These are phyloP conservation scores for Cladophialophora immunda DNA, from an alignment of 2,329 filamentous ascomycete species.

Conservation along the genomic window DNA sequence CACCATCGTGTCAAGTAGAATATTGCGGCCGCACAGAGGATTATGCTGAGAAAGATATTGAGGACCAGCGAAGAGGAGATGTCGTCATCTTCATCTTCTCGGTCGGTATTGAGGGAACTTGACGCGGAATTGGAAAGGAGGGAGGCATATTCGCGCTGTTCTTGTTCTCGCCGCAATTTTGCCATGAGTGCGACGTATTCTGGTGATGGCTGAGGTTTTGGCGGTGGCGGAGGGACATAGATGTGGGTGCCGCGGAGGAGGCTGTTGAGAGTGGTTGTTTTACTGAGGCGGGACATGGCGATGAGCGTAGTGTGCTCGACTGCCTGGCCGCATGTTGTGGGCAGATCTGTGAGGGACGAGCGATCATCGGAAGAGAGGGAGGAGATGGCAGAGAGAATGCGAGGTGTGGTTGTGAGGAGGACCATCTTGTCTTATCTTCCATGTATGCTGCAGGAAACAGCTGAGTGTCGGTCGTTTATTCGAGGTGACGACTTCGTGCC, in stretches of 20 bases:
- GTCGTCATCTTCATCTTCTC: constrained; percentile 44
- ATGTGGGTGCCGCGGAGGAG: constrained; percentile 76
- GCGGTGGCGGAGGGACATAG: constrained; percentile 80
- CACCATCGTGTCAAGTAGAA: constrained; percentile 51
- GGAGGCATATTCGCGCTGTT: constrained; percentile 80
- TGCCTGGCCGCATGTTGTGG: constrained; percentile 44
- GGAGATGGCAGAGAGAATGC: constrained; percentile 51
- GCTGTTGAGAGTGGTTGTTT: constrained; percentile 65
- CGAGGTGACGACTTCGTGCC: background rate
- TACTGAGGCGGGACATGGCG: constrained; percentile 41
- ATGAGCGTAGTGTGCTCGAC: constrained; percentile 55
- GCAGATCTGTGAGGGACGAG: constrained; percentile 32
- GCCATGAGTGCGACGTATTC: constrained; percentile 91
- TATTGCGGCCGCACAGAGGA: constrained; percentile 66
- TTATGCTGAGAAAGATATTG: constrained; percentile 87
- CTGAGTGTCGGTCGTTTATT: background rate
- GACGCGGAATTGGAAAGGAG: constrained; percentile 61
- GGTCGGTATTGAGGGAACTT: constrained; percentile 51
- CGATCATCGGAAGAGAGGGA: constrained; percentile 47
- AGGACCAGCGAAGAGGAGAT: constrained; percentile 71
- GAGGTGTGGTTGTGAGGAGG: constrained; percentile 50
- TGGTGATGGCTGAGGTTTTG: constrained; percentile 78
- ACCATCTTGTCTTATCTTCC: constrained; percentile 47
- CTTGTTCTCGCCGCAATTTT: constrained; percentile 81
- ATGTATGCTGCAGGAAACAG: background rate